These are phyloP conservation scores for Coriolopsis trogii DNA, from an alignment of 1,284 basidiomycete species.

Conservation along the genomic window DNA sequence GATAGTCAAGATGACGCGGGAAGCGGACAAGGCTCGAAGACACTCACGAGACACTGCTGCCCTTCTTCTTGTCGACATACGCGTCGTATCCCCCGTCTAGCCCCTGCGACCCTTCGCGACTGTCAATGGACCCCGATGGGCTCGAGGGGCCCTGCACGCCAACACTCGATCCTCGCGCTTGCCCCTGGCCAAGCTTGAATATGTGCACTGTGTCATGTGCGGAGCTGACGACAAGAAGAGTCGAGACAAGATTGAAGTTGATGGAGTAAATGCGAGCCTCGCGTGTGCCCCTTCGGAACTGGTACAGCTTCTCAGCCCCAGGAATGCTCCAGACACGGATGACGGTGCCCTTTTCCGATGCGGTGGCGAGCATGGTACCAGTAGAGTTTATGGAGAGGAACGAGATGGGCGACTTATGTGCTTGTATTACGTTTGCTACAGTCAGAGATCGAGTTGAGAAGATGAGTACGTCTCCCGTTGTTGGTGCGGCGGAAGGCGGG, in stretches of 20 bases:
- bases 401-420: slow-evolving; percentile 94
- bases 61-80: slow-evolving; percentile 73
- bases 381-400: slow-evolving; percentile 85
- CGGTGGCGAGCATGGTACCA: slow-evolving; percentile 92
- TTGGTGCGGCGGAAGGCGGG: slow-evolving; percentile 42
- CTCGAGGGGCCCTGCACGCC: slow-evolving; percentile 43
- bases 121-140: slow-evolving; percentile 67
- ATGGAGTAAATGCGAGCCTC: slow-evolving; percentile 90
- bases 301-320: slow-evolving; percentile 90
- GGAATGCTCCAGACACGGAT: slow-evolving; percentile 95
- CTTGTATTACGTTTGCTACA: slow-evolving; percentile 95
- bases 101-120: slow-evolving; percentile 55
- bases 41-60: slow-evolving; percentile 47
- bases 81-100: slow-evolving; percentile 77
- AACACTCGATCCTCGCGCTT: slow-evolving; percentile 21
- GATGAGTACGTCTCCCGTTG: slow-evolving; percentile 87
- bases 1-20: background rate
- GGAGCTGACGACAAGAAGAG: slow-evolving; percentile 86
- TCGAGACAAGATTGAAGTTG: slow-evolving; percentile 88
- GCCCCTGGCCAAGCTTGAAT: slow-evolving; percentile 74
- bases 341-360: slow-evolving; percentile 95
- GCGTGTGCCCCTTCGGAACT: slow-evolving; percentile 90
- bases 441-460: slow-evolving; percentile 93
- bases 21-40: background rate
- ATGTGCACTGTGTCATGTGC: slow-evolving; percentile 98